Evolutionary conservation across 2,329 filamentous ascomycete genomes (phyloP), one percentile per base, ranked within the genome.

Genomic region (Chalaropsis ovoidea): DNA sequence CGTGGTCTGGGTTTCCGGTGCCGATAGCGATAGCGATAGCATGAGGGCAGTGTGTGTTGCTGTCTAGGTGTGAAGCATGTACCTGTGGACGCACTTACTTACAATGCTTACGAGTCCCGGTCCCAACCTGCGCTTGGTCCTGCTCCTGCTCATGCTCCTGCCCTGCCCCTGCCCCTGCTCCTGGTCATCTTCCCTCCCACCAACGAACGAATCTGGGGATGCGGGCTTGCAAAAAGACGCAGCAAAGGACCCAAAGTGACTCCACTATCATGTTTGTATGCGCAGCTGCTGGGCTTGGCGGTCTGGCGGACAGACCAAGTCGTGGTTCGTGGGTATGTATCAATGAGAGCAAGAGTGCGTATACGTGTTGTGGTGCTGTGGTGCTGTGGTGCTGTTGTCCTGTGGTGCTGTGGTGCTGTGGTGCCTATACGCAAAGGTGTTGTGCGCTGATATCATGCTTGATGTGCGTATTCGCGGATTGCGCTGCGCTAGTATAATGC

Each of bases 241-340:
- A 56, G 52, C 27, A 35, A 58, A 58, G 24, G 52, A 58, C 27
- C 27, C 52, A 58, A 58, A 58, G 52, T 58, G 52, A 58, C 52
- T 58, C 52, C 52, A 58, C 52, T 27, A 35, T 58, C 27, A 35
- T 58, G 52, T 58, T 35, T 35, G 52, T 17, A n/a, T 58, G 27
- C 27, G 19, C n/a, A 58, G 52, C 52, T 35, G 52, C 17, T 35
- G 8, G 52, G 52, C 52, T 58, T 58, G 52, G 52, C 22, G n/a
- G 52, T n/a, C 24, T 27, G 13, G 52, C 52, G 52, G 52, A 31
- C 52, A 13, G 52, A 17, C 52, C 52, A n/a, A 10, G 24, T 13
- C n/a, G 15, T n/a, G 52, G 52, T 39, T 27, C 8, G 52, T 58
- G 52, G 4, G n/a, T n/a, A 6, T n/a, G 24, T 58, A 15, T 35